A percentile compares a stretch with the other conserved stretches of the same genome.
phyloP scores from a whole-genome alignment of 169 alveolate species.

The Babesia divergens region DNA sequence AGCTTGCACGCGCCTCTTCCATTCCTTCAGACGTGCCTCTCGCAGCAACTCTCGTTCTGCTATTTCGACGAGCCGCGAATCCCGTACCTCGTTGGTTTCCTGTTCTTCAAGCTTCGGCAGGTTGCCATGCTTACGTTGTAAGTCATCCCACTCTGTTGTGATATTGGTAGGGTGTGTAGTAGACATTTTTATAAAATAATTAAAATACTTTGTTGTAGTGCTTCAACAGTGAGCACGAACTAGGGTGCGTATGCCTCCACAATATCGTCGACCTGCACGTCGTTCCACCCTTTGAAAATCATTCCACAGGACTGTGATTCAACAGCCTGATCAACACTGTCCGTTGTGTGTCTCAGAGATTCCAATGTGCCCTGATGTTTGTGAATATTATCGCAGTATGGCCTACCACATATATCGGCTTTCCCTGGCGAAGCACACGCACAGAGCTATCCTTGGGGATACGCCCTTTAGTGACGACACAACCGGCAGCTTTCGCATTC shows the following conservation, averaged over 20 bases:
- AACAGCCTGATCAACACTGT: conserved; percentile 21
- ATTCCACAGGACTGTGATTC: conserved; percentile 62
- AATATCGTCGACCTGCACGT: conserved; percentile 50
- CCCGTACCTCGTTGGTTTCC: conserved; percentile 79
- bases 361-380: conserved; percentile 37
- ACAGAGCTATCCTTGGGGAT: conserved; percentile 14
- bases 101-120: conserved; percentile 76
- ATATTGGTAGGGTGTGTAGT: conserved; percentile 84
- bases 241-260: conserved; percentile 50
- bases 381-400: neutral
- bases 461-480: conserved; percentile 46
- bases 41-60: conserved; percentile 59
- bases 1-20: conserved; percentile 35
- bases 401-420: conserved; percentile 34
- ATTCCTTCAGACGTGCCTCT: conserved; percentile 58
- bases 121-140: conserved; percentile 85
- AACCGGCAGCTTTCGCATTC: conserved; percentile 60
- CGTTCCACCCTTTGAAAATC: conserved; percentile 52
- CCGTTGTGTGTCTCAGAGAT: conserved; percentile 52
- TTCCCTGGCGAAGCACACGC: conserved; percentile 50
- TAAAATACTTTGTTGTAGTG: neutral
- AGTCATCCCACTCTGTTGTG: conserved; percentile 88
- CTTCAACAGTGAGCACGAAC: neutral
- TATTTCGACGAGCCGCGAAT: conserved; percentile 46
- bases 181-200: conserved; percentile 72